Percentiles rank a stretch among this genome's conserved stretches.
Evolutionary conservation across 1,284 basidiomycete genomes (phyloP).

Genomic region (Ustilago tritici): DNA sequence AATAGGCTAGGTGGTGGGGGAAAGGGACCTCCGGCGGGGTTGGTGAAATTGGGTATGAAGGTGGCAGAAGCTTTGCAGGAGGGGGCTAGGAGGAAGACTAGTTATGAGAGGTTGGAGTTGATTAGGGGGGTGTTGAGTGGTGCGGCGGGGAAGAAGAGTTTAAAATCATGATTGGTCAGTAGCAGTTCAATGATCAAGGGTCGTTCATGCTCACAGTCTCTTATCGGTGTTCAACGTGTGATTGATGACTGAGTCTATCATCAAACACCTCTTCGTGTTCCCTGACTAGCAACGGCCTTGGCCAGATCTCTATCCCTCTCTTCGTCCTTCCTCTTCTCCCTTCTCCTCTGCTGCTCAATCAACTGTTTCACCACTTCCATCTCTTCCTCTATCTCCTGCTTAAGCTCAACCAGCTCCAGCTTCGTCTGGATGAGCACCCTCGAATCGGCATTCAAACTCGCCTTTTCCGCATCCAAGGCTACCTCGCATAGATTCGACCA

Average conservation of each 20-base stretch:
- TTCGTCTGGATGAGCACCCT: constrained; percentile 24
- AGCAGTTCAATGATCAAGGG: not conserved
- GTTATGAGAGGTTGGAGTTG: constrained; percentile 40
- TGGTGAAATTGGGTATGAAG: constrained; percentile 30
- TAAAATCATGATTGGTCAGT: constrained; percentile 1
- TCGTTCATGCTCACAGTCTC: not conserved
- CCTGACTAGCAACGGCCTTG: constrained; percentile 19
- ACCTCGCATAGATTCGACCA: constrained; percentile 49
- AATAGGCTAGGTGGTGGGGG: constrained; percentile 5
- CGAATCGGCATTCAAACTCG: constrained; percentile 35
- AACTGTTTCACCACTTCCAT: constrained; percentile 5
- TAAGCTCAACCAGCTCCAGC: constrained; percentile 16
- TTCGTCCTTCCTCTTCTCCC: constrained; percentile 22
- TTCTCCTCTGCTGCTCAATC: not conserved
- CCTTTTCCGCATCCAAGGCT: constrained; percentile 39
- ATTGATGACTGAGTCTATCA: not conserved
- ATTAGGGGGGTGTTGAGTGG: constrained; percentile 12
- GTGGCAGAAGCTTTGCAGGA: constrained; percentile 33
- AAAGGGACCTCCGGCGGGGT: constrained; percentile 8
- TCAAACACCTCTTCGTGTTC: constrained; percentile 13
- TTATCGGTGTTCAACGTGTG: not conserved
- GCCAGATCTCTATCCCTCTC: constrained; percentile 32
- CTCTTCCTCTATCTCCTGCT: constrained; percentile 14
- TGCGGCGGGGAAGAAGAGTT: not conserved
- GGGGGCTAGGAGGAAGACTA: constrained; percentile 39